These are phyloP conservation scores for Myriosclerotinia duriaeana DNA, from an alignment of 2,329 filamentous ascomycete genomes.

Conservation along the genomic window DNA sequence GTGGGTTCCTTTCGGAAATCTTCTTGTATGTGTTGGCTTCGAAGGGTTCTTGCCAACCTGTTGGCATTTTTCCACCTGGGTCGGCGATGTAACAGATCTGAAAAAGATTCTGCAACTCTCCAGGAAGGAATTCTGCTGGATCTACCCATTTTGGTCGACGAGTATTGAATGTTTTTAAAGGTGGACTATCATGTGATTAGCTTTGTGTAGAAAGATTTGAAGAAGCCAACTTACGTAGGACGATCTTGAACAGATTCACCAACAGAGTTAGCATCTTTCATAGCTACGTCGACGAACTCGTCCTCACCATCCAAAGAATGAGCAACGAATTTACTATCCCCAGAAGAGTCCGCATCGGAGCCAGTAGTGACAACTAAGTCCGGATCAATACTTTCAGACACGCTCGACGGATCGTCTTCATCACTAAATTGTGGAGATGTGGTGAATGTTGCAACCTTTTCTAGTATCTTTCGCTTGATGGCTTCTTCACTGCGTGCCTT, in stretches of 20 bases:
- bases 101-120: conserved; percentile 70
- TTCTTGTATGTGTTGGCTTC: conserved; percentile 56
- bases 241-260: conserved; percentile 22
- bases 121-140: conserved; percentile 58
- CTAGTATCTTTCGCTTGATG: conserved; percentile 78
- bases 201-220: not conserved
- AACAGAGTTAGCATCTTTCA: conserved; percentile 59
- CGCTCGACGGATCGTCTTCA: conserved; percentile 42
- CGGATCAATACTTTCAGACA: conserved; percentile 59
- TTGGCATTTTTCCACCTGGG: conserved; percentile 62
- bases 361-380: conserved; percentile 67
- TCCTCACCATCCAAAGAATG: conserved; percentile 85
- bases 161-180: conserved; percentile 32
- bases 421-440: conserved; percentile 61
- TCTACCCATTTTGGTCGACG: conserved; percentile 54
- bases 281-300: conserved; percentile 84
- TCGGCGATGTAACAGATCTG: conserved; percentile 65
- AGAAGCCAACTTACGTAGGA: conserved; percentile 1
- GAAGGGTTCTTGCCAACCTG: conserved; percentile 65
- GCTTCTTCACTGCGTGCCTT: conserved; percentile 59
- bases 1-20: conserved; percentile 49
- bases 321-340: conserved; percentile 69
- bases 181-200: conserved; percentile 20
- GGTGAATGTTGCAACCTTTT: conserved; percentile 73
- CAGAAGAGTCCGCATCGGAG: conserved; percentile 64